These are phyloP conservation scores for Raphidocelis subcapitata DNA, from an alignment of 139 green algal genomes.

Conservation along the genomic window DNA sequence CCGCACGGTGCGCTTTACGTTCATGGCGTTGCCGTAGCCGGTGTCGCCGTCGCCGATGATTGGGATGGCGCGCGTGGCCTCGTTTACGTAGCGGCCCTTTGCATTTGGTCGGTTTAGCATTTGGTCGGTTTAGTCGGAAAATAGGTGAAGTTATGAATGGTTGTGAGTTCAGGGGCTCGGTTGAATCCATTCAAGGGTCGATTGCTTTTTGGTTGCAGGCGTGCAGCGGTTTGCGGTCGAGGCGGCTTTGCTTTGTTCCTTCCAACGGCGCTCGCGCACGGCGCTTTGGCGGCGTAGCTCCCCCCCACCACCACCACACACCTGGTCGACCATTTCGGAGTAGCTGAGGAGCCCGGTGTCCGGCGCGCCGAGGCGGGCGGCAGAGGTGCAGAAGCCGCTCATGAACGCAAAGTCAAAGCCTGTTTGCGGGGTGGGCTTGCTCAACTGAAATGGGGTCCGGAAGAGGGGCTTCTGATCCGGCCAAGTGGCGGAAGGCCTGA, in stretches of 20 bases:
- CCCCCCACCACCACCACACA: too few relatives aligned
- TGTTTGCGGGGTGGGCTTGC: slow-evolving; percentile 21
- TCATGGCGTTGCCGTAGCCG: slow-evolving; percentile 94
- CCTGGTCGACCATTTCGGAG: slow-evolving; percentile 83
- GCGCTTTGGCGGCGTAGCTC: too few relatives aligned
- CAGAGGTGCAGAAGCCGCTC: slow-evolving; percentile 83
- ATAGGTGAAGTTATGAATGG: neutral
- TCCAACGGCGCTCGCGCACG: too few relatives aligned
- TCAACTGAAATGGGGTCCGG: neutral
- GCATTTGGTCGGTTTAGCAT: neutral
- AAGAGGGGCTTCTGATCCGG: neutral
- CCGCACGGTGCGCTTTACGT: slow-evolving; percentile 90
- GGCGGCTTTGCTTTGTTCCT: too few relatives aligned
- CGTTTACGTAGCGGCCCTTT: slow-evolving; percentile 62
- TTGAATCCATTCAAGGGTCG: neutral
- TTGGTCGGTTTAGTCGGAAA: too few relatives aligned
- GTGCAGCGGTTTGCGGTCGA: too few relatives aligned
- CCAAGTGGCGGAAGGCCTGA: neutral
- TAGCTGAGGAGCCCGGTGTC: slow-evolving; percentile 87
- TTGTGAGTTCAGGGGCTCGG: neutral
- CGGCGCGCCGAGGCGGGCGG: slow-evolving; percentile 65
- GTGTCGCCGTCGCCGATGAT: slow-evolving; percentile 98
- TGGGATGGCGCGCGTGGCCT: slow-evolving; percentile 75
- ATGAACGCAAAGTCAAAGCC: slow-evolving; percentile 88
- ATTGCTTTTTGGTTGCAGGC: neutral